These are phyloP conservation scores for Kregervanrija fluxuum DNA, from an alignment of 805 yeast genomes.

Conservation along the genomic window DNA sequence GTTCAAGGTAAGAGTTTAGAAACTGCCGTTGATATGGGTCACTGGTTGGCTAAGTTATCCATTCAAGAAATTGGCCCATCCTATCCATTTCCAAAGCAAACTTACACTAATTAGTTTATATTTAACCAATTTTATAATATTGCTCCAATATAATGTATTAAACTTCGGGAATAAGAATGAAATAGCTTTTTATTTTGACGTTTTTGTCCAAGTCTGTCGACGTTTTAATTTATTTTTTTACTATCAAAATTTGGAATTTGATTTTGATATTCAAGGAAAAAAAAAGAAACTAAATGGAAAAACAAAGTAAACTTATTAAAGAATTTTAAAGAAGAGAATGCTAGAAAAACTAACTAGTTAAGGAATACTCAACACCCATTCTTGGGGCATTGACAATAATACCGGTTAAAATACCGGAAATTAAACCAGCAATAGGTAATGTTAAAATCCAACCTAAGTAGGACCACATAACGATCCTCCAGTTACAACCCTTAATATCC, in stretches of 20 bases:
- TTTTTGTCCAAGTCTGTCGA: too few species aligned
- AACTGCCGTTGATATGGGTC: constrained; percentile 72
- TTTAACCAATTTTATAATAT: neutral
- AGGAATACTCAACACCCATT: constrained; percentile 28
- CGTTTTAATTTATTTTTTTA: neutral
- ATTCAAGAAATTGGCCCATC: constrained; percentile 94
- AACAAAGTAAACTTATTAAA: neutral
- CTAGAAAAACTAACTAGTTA: constrained; percentile 1
- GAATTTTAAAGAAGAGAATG: neutral
- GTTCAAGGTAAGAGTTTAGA: constrained; percentile 62
- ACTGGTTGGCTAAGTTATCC: constrained; percentile 91
- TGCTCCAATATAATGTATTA: too few species aligned
- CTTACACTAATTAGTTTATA: constrained; percentile 60
- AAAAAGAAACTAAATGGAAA: neutral
- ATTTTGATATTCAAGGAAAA: neutral
- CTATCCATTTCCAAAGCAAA: constrained; percentile 73
- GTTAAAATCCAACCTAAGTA: constrained; percentile 69
- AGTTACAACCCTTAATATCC: constrained; percentile 57
- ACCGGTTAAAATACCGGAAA: constrained; percentile 61
- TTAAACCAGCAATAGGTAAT: constrained; percentile 64
- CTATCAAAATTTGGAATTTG: neutral
- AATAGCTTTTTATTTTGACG: too few species aligned
- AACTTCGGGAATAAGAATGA: too few species aligned
- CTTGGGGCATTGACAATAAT: constrained; percentile 61
- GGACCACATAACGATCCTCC: constrained; percentile 71